Conservation (phyloP, 139 green algal species). For the Axilococcus clingmanii region DNA sequence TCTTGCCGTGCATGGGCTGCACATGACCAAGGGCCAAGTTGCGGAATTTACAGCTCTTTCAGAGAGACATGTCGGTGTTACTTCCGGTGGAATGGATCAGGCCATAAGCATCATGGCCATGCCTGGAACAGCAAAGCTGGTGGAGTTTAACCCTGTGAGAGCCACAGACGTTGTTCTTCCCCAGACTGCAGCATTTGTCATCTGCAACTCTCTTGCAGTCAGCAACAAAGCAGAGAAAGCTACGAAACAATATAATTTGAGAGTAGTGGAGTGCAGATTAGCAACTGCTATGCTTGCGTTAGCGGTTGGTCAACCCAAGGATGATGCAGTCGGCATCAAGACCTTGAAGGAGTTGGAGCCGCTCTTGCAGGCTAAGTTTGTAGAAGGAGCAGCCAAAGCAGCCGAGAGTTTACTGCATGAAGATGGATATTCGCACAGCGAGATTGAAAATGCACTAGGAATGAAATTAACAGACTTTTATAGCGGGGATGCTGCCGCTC, state of each 20-base stretch:
- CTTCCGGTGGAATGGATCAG: slow-evolving; percentile 95
- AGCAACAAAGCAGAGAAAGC: slow-evolving; percentile 89
- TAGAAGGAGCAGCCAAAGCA: slow-evolving; percentile 18
- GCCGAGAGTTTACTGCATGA: slow-evolving; percentile 55
- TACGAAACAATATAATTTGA: slow-evolving; percentile 80
- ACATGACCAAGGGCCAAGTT: slow-evolving; percentile 46
- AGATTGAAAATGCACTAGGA: slow-evolving; percentile 55
- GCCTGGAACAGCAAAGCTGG: slow-evolving; percentile 55
- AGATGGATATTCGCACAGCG: slow-evolving; percentile 9
- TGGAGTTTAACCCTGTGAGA: slow-evolving; percentile 65
- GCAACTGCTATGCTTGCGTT: slow-evolving; percentile 65
- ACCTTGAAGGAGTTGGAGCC: slow-evolving; percentile 27
- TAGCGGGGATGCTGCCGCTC: slow-evolving; percentile 23
- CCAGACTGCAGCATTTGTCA: slow-evolving; percentile 73
- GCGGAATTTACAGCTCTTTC: slow-evolving; percentile 72
- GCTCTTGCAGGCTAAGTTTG: slow-evolving; percentile 15
- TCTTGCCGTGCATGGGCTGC: slow-evolving; percentile 40
- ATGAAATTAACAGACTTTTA: slow-evolving; percentile 44
- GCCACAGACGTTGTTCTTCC: slow-evolving; percentile 80
- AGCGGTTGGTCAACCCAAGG: slow-evolving; percentile 37
- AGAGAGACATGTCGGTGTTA: slow-evolving; percentile 71
- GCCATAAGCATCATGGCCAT: slow-evolving; percentile 87
- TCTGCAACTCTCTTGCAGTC: slow-evolving; percentile 85
- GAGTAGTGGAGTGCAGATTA: slow-evolving; percentile 86
- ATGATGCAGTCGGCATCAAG: slow-evolving; percentile 4